Base-by-base conservation (phyloP, 2,329 filamentous ascomycete species). In the Aspergillus cejpii region DNA sequence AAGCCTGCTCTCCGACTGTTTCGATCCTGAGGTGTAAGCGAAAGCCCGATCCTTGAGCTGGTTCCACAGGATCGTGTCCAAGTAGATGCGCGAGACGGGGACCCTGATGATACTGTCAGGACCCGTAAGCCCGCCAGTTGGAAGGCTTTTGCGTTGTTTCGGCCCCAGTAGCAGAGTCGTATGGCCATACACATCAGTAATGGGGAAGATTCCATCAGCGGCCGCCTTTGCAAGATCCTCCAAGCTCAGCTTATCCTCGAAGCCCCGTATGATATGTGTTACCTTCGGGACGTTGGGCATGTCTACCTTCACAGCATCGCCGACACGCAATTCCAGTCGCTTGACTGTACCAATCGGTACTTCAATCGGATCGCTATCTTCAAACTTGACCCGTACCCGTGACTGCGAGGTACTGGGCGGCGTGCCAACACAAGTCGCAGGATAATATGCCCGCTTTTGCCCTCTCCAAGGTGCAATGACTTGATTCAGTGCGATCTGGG, bases 381-480 rank as follows among this genome's bases (percentile, higher is more conserved):
- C 69, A 48, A 74, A 74, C 38, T 67, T 64, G 19, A 75, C 65
- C 11, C 66, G 60, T 52, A 75, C 74, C 23, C 70, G 71, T 28
- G 55, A 54, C 40, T 71, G 64, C 0, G 62, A 55, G 8, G 64
- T 59, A 2, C 61, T 56, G 36, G 66, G 59, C 15, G 72, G 64
- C 12, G 62, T 64, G 2, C 73, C 75, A 26, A 80, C 59, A 53
- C 74, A 82, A n/a, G 73, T 78, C 6, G 76, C 80, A 38, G 80
- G 78, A 56, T 79, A 81, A 57, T 76, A 83, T n/a, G 66, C 70
- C 42, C 72, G 71, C 38, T 68, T 73, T n/a, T 67, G 67, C 15
- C 75, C 74, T 51, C 73, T 78, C 72, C 79, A 83, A 21, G 71
- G 68, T 6, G 79, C 78, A 49, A 82, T 71, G 0, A 83, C 72